Conservation (phyloP, 495 filamentous ascomycete species). For the Aspergillus nanangensis region DNA sequence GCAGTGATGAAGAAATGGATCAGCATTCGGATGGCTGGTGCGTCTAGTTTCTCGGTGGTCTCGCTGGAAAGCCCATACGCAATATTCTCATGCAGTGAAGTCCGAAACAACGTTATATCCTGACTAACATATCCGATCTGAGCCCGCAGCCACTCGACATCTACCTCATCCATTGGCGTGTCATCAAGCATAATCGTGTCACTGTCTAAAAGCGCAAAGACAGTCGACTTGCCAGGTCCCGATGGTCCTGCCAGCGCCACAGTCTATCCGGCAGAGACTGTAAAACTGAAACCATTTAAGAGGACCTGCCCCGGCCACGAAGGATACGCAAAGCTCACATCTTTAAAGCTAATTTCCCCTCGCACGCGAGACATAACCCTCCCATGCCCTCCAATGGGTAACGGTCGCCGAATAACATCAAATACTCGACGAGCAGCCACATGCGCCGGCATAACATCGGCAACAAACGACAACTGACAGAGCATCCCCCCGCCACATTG, state of each 20-base stretch:
- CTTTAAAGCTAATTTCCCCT: constrained; percentile 11
- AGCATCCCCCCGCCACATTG: constrained; percentile 10
- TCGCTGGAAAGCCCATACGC: constrained; percentile 40
- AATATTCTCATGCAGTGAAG: constrained; percentile 65
- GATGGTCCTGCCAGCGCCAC: constrained; percentile 45
- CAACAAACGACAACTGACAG: constrained; percentile 8
- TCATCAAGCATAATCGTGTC: constrained; percentile 1
- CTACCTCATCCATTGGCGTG: constrained; percentile 4
- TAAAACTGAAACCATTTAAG: constrained; percentile 8
- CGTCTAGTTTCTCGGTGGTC: constrained; percentile 21
- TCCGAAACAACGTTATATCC: constrained; percentile 71
- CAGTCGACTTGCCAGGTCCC: constrained; percentile 54
- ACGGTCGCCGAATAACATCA: constrained; percentile 74
- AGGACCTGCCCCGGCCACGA: constrained; percentile 5
- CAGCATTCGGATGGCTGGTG: constrained; percentile 6
- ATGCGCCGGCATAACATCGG: constrained; percentile 4
- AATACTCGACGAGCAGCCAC: constrained; percentile 64
- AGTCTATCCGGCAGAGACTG: constrained; percentile 6
- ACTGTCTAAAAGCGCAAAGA: constrained; percentile 44
- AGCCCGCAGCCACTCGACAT: constrained; percentile 12
- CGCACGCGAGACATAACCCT: constrained; percentile 44
- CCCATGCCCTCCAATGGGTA: constrained; percentile 54
- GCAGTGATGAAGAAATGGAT: constrained; percentile 53
- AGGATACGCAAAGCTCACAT: constrained; percentile 17
- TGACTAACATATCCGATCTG: constrained; percentile 40